Evolutionary conservation across 2,329 filamentous ascomycete genomes (phyloP), one percentile per base, ranked within the genome.

Genomic region (Fusarium bactridioides): DNA sequence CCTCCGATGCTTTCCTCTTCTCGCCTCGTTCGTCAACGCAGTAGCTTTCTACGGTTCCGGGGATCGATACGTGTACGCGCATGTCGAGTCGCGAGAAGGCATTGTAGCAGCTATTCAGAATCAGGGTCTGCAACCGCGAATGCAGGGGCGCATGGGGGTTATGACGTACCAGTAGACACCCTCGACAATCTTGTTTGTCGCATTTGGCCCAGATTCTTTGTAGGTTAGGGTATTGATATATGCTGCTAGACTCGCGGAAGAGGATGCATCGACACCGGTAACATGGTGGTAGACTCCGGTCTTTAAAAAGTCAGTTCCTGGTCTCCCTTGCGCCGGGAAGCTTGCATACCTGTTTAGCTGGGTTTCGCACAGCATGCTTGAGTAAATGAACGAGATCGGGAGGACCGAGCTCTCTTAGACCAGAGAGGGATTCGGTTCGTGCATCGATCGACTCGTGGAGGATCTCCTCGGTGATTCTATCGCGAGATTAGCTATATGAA

Each of bases 151-250:
- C 33, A 38, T 16, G 43, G 44, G 29, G 23, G 41, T 55, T 47
- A 33, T 27, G 55, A 63, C 87, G 74, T 86, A 96, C 94, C 96
- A 98, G 84, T 98, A 98, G 43, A 97, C 87, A 10, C 96, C 96
- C 73, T 97, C 96, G 13, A 94, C 92, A 64, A 98, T 96, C 84
- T 98, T 98, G 79, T 93, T 90, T 44, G 81, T 82, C 68, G 86
- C 86, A 62, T 87, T 87, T 18, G 92, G 94, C 74, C 95, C 93
- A 73, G 92, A 90, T 60, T 95, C 93, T 73, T 92, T 92, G 83
- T 98, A 97, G 50, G 95, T 98, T 68, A 99, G 87, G 43, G 95
- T 98, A 83, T 98, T 99, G 84, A 99, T 97, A 83, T 99, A 99
- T 76, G 96, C 96, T 44, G 96, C 96, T 67, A 99, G 86, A 83